phyloP scores from a whole-genome alignment of 2,329 filamentous ascomycete genomes.

The Penicillium sp. region DNA sequence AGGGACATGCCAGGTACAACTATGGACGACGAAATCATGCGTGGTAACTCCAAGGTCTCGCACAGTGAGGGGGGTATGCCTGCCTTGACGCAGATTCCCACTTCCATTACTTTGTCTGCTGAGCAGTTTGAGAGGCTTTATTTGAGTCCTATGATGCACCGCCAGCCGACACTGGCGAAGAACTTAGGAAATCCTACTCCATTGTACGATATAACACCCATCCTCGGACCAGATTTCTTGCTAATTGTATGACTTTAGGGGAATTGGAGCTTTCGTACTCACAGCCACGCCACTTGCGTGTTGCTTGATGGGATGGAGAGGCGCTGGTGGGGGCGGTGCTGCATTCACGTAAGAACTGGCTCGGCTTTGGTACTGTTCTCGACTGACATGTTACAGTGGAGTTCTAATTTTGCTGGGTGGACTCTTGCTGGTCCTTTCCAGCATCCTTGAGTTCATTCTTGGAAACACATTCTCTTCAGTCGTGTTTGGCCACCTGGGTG shows the following conservation, averaged over 20 bases:
- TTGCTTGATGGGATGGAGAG: slow-evolving; percentile 30
- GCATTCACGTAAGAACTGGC: slow-evolving; percentile 22
- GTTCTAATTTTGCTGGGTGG: slow-evolving; percentile 56
- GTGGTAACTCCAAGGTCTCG: background rate
- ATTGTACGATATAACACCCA: slow-evolving; percentile 21
- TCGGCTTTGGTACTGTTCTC: background rate
- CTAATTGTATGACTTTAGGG: slow-evolving; percentile 9
- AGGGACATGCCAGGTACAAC: background rate
- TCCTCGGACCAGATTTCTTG: background rate
- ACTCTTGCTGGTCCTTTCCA: slow-evolving; percentile 53
- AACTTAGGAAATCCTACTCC: slow-evolving; percentile 36
- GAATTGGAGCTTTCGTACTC: slow-evolving; percentile 27
- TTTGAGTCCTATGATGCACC: slow-evolving; percentile 33
- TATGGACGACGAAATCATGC: background rate
- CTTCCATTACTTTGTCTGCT: slow-evolving; percentile 29
- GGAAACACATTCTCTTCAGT: slow-evolving; percentile 62
- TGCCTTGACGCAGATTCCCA: slow-evolving; percentile 10
- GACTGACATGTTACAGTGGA: slow-evolving; percentile 25
- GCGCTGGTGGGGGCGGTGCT: slow-evolving; percentile 24
- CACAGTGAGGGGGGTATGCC: background rate
- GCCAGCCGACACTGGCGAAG: slow-evolving; percentile 29
- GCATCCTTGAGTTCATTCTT: slow-evolving; percentile 57
- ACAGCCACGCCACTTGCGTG: slow-evolving; percentile 27
- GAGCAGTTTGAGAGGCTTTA: slow-evolving; percentile 39
- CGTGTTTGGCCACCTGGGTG: slow-evolving; percentile 56